These are phyloP conservation scores for Diaporthe longicolla DNA, from an alignment of 2,329 filamentous ascomycete genomes.

Conservation along the genomic window DNA sequence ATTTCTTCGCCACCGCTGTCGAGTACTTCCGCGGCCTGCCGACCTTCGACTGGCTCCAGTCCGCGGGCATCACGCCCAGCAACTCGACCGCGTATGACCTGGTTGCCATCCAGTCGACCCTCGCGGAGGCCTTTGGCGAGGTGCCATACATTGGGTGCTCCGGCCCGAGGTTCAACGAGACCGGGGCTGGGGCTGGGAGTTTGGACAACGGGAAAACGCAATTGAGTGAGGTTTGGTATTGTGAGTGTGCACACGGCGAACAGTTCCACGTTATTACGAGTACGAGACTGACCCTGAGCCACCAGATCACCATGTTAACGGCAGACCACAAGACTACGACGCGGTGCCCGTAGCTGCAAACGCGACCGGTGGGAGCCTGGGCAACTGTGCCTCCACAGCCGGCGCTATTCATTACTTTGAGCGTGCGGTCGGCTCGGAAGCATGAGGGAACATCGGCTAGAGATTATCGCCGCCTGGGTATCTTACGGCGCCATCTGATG, in stretches of 20 bases:
- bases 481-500: not conserved
- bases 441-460: not conserved
- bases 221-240: constrained; percentile 77
- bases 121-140: constrained; percentile 65
- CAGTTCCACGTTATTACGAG: not conserved
- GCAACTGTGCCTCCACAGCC: constrained; percentile 68
- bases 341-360: constrained; percentile 59
- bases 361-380: constrained; percentile 63
- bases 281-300: not conserved
- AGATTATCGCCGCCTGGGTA: not conserved
- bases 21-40: constrained; percentile 70
- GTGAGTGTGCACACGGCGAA: constrained; percentile 23
- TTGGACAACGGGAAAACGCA: constrained; percentile 70
- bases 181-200: constrained; percentile 67
- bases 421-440: constrained; percentile 59
- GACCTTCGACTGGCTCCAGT: constrained; percentile 72
- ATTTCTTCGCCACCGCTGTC: constrained; percentile 74
- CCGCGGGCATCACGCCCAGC: constrained; percentile 67
- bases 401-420: constrained; percentile 70
- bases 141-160: constrained; percentile 73
- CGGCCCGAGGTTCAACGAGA: constrained; percentile 73
- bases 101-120: constrained; percentile 63
- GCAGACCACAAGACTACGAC: constrained; percentile 67
- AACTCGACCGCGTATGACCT: constrained; percentile 72
- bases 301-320: constrained; percentile 68